A percentile compares a stretch with the other conserved stretches of the same genome.
phyloP scores from a whole-genome alignment of 176 grass and related monocot genomes.

The Thinopyrum elongatum region DNA sequence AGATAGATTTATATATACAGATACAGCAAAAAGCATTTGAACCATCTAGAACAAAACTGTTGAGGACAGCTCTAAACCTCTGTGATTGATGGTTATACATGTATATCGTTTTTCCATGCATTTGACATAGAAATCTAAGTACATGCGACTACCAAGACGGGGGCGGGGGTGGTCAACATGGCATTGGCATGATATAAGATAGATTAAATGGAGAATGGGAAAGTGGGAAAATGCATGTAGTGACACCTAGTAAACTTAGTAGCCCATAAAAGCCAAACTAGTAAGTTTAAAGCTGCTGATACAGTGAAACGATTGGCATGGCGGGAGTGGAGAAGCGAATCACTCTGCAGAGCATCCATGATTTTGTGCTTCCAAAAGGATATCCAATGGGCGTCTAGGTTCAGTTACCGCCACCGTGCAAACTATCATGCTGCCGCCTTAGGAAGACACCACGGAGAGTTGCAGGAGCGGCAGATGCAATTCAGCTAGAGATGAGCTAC shows the following conservation, averaged over 20 bases:
- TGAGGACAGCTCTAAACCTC: neutral
- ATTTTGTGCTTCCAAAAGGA: neutral
- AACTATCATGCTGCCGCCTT: neutral
- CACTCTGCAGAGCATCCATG: neutral
- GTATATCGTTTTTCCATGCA: neutral
- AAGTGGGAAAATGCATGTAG: constrained; percentile 24
- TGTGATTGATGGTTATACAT: neutral
- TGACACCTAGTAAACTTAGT: constrained; percentile 4
- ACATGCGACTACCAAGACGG: neutral
- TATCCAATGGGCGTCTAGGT: neutral
- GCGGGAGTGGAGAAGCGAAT: neutral
- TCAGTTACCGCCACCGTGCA: neutral
- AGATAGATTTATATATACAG: neutral
- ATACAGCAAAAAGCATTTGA: neutral
- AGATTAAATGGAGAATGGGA: neutral
- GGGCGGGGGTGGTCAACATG: neutral
- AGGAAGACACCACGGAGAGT: neutral
- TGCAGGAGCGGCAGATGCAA: neutral
- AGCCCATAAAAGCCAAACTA: constrained; percentile 30
- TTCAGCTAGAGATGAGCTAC: constrained; percentile 28
- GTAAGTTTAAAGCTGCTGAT: constrained; percentile 16
- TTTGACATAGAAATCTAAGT: neutral
- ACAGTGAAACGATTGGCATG: neutral
- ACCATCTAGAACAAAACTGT: neutral
- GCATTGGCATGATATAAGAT: constrained; percentile 15